Base-by-base conservation (phyloP, 164 flowering plant genomes). In the Annona cherimola region DNA sequence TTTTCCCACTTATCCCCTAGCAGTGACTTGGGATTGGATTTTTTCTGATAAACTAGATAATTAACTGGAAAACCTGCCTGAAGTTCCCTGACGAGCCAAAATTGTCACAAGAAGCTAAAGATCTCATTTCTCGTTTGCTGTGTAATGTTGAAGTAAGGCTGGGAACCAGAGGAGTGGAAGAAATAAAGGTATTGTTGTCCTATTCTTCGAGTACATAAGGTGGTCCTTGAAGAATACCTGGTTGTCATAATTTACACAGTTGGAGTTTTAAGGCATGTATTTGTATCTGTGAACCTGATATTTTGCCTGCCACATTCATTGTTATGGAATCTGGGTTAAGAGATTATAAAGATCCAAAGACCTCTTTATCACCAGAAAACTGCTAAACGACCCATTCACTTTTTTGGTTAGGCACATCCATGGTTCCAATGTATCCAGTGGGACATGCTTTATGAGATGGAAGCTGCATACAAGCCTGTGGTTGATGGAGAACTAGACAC, bases 1-100 rank as follows among this genome's bases (percentile, higher is more conserved):
- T 39, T 68, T 57, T 7, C n/a, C 42, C 26, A n/a, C 42, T 20
- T 26, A 11, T 3, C 41, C 63, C 19, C 43, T 69, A 19, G 7
- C 41, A 42, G 67, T 55, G 75, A 63, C 73, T 55, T 45, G 46
- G 71, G 39, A 12, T 12, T 62, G 40, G 72, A 61, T 66, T 11
- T 61, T 71, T 80, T 50, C 59, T 76, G 63, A 69, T 75, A 42
- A 65, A 63, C 73, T 84, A 93, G 97, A 93, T 93, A 70, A 84
- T 90, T 74, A 90, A 91, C 77, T 93, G 98, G 97, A 87, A 76
- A 81, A 85, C 90, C 72, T 91, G 93, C 85, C 82, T 91, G 74
- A 91, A 91, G 73, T 91, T 93, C 75, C 98, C 95, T 4, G 95
- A 91, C 65, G 97, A 93, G 72, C 93, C 95, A 74, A 90, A 80